Percentiles rank a stretch among this genome's conserved stretches.
Conservation (phyloP, 257 asterid species). For the Fraxinus excelsior region DNA sequence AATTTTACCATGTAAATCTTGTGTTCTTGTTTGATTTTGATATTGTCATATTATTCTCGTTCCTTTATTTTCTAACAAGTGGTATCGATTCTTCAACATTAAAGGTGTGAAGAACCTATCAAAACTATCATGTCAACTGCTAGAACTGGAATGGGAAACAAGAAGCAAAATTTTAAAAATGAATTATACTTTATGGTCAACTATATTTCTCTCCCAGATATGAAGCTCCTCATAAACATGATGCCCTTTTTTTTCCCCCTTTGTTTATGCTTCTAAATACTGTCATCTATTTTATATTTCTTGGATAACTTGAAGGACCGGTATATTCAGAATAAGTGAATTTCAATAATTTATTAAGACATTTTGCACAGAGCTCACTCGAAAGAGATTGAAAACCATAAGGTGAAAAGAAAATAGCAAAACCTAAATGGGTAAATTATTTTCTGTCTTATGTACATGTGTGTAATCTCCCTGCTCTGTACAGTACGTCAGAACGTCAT, state of each 20-base stretch:
- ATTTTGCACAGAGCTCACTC: slow-evolving; percentile 32
- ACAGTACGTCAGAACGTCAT: slow-evolving; percentile 34
- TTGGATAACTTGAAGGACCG: background rate
- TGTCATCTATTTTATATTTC: background rate
- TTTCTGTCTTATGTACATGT: slow-evolving; percentile 49
- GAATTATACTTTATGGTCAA: background rate
- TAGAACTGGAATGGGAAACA: slow-evolving; percentile 38
- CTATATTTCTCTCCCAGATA: background rate
- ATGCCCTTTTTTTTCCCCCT: background rate
- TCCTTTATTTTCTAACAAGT: too few species aligned
- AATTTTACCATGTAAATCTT: too few species aligned
- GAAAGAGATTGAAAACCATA: slow-evolving; percentile 32
- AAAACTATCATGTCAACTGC: slow-evolving; percentile 43
- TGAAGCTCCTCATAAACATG: background rate
- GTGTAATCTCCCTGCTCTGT: slow-evolving; percentile 28
- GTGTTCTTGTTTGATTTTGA: too few species aligned
- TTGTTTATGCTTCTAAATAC: background rate
- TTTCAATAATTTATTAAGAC: slow-evolving; percentile 40
- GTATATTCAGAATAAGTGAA: slow-evolving; percentile 18
- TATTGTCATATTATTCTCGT: too few species aligned
- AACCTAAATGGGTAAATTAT: slow-evolving; percentile 24
- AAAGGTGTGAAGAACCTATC: slow-evolving; percentile 29
- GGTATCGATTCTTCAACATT: too few species aligned
- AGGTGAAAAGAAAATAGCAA: slow-evolving; percentile 10
- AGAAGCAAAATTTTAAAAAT: slow-evolving; percentile 9